phyloP scores from a whole-genome alignment of 129 eudicot genomes.

The Tanacetum coccineum region DNA sequence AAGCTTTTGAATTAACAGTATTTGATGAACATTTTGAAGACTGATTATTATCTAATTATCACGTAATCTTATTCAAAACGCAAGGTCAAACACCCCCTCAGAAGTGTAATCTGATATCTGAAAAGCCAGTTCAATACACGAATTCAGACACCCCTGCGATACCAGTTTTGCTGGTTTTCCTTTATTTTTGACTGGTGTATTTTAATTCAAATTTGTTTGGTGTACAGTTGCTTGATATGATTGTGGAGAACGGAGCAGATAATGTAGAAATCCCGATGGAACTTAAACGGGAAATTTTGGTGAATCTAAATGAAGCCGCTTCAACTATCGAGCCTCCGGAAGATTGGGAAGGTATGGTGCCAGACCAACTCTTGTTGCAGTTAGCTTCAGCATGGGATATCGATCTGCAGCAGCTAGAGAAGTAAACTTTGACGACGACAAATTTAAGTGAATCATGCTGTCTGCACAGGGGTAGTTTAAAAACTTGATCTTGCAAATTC shows the following conservation, averaged over 20 bases:
- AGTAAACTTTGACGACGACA: slow-evolving; percentile 30
- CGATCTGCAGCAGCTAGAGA: slow-evolving; percentile 68
- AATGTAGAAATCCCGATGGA: slow-evolving; percentile 63
- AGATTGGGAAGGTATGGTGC: slow-evolving; percentile 94
- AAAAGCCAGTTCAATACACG: background rate
- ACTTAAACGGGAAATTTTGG: slow-evolving; percentile 63
- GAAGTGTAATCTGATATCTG: no score
- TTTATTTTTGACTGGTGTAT: background rate
- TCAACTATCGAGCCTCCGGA: slow-evolving; percentile 71
- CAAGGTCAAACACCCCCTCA: no score
- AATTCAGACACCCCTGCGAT: background rate
- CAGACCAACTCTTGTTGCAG: slow-evolving; percentile 85
- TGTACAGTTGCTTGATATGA: slow-evolving; percentile 62
- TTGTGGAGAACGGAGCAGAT: slow-evolving; percentile 74
- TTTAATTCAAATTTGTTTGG: background rate
- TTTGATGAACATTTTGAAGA: no score
- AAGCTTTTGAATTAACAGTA: slow-evolving; percentile 1
- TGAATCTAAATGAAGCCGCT: slow-evolving; percentile 70
- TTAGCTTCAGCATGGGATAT: slow-evolving; percentile 90
- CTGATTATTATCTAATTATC: no score
- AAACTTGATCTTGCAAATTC: slow-evolving; percentile 3
- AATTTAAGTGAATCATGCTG: no score
- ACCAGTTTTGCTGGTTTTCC: background rate
- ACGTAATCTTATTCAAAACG: no score
- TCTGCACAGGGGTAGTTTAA: no score